Evolutionary conservation across 345 rosid genomes (phyloP).

Genomic region (Anastatica hierochuntica): DNA sequence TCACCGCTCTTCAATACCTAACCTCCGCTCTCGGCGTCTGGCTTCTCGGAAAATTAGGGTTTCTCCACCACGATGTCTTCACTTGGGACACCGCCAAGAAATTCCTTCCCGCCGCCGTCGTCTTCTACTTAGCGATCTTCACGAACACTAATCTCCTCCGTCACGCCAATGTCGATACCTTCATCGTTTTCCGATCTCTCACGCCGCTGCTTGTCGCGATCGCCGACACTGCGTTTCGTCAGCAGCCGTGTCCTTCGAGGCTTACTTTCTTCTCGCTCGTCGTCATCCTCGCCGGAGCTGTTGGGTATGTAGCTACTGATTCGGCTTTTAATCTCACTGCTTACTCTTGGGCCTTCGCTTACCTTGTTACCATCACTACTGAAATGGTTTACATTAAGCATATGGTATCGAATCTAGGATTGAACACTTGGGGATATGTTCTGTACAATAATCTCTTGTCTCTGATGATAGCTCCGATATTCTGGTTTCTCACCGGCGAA

Average conservation of each 20-base stretch:
- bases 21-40: constrained; percentile 76
- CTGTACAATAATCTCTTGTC: constrained; percentile 81
- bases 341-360: constrained; percentile 89
- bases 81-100: constrained; percentile 78
- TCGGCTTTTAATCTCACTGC: constrained; percentile 80
- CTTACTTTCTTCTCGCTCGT: constrained; percentile 58
- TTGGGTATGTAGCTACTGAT: constrained; percentile 91
- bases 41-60: constrained; percentile 66
- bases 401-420: constrained; percentile 83
- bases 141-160: constrained; percentile 95
- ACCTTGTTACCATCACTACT: constrained; percentile 74
- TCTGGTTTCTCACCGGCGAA: constrained; percentile 87
- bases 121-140: constrained; percentile 89
- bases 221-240: constrained; percentile 70
- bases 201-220: constrained; percentile 92
- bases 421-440: constrained; percentile 98
- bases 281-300: constrained; percentile 74
- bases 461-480: constrained; percentile 80
- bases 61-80: constrained; percentile 79
- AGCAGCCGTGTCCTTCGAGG: constrained; percentile 73
- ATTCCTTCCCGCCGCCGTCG: constrained; percentile 84
- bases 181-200: constrained; percentile 83
- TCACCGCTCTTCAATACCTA: constrained; percentile 86
- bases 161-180: constrained; percentile 94
- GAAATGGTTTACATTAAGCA: constrained; percentile 99